Evolutionary conservation across 768 basidiomycete genomes (phyloP).

Genomic region (Lactarius hatsudake): DNA sequence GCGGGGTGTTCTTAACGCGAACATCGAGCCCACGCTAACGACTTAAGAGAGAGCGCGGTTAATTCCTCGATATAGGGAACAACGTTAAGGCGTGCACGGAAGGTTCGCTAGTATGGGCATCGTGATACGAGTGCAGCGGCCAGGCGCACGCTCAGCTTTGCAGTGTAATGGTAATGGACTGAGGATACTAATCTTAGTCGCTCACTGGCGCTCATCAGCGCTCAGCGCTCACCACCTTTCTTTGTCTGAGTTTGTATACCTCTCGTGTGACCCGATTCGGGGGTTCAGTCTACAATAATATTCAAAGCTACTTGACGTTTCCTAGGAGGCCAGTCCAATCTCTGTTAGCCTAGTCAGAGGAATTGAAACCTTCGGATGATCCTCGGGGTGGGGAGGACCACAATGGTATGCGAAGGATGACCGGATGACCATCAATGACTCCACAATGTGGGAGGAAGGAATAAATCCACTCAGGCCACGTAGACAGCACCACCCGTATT

Average conservation of each 20-base stretch:
- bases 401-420: no score
- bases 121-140: slow-evolving; percentile 1
- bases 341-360: no score
- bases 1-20: slow-evolving; percentile 77
- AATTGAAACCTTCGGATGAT: neutral
- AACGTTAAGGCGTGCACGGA: slow-evolving; percentile 29
- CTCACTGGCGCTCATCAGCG: no score
- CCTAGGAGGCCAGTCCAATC: no score
- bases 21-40: slow-evolving; percentile 48
- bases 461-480: neutral
- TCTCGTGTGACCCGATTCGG: no score
- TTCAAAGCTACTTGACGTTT: no score
- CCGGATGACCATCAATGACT: no score
- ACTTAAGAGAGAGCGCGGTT: neutral
- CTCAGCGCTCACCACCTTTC: no score
- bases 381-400: neutral
- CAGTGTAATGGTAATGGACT: neutral
- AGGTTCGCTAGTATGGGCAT: neutral
- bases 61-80: slow-evolving; percentile 7
- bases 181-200: no score
- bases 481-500: neutral
- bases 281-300: no score
- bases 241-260: no score
- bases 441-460: no score
- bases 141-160: neutral